phyloP scores from a whole-genome alignment of 2,329 filamentous ascomycete genomes.

The Nannizziopsis barbatae region DNA sequence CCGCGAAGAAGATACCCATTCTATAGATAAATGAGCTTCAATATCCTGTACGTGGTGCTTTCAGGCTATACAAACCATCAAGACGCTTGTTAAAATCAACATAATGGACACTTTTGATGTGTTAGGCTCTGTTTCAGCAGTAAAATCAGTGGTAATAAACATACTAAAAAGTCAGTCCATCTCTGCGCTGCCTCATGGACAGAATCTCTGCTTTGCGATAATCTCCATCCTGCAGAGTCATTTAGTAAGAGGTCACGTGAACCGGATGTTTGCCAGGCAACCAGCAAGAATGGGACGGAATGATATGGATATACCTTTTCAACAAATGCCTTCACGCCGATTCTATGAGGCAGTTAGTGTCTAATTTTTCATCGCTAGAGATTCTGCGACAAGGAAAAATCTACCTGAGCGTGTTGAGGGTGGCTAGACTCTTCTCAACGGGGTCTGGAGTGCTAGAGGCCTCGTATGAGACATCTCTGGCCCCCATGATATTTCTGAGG shows the following conservation, averaged over 20 bases:
- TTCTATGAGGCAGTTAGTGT: constrained; percentile 31
- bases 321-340: constrained; percentile 56
- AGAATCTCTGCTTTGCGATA: constrained; percentile 88
- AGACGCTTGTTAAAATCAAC: constrained; percentile 93
- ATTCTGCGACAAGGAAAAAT: neutral
- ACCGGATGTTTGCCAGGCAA: constrained; percentile 9
- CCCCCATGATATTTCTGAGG: constrained; percentile 38
- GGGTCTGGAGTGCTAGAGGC: constrained; percentile 46
- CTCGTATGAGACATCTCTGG: constrained; percentile 45
- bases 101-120: constrained; percentile 60
- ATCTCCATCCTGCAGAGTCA: constrained; percentile 53
- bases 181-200: constrained; percentile 84
- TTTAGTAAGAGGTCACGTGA: constrained; percentile 16
- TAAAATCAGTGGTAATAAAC: constrained; percentile 11
- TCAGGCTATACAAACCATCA: constrained; percentile 36
- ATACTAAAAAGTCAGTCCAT: constrained; percentile 71
- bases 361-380: too few species aligned
- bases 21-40: constrained; percentile 39
- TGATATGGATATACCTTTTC: constrained; percentile 52
- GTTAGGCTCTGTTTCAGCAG: constrained; percentile 16
- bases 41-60: neutral
- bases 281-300: neutral
- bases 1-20: constrained; percentile 75
- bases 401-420: constrained; percentile 69
- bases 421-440: constrained; percentile 69